Percentiles rank a stretch among this genome's conserved stretches.
Conservation (phyloP, 192 early-diverging fungal species). For the Entomortierella beljakovae region DNA sequence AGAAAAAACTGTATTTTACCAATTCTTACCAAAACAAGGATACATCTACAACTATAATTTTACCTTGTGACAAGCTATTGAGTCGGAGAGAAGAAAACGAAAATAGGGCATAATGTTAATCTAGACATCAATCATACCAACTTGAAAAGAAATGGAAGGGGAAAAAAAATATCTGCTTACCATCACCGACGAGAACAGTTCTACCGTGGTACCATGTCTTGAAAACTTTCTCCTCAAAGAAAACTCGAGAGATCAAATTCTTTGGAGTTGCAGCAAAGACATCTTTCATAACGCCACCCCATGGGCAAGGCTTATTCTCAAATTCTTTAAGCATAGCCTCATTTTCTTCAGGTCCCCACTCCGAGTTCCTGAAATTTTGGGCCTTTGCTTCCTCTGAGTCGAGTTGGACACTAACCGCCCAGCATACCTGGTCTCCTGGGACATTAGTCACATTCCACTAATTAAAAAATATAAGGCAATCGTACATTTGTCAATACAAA, state of each 20-base stretch:
- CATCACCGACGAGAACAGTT: neutral
- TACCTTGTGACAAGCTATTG: slow-evolving; percentile 10
- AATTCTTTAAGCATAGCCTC: neutral
- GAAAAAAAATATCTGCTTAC: neutral
- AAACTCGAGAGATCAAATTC: neutral
- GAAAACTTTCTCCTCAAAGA: slow-evolving; percentile 2
- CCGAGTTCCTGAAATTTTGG: neutral
- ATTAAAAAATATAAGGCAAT: no score
- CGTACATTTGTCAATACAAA: no score
- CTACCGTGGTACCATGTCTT: slow-evolving; percentile 3
- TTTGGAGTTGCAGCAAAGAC: neutral
- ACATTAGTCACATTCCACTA: no score
- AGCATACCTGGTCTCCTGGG: neutral
- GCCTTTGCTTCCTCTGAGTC: neutral
- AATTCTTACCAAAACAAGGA: neutral
- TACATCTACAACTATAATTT: neutral
- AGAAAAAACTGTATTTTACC: neutral
- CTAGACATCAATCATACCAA: no score
- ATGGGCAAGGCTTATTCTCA: neutral
- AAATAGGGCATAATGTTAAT: no score
- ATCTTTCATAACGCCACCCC: neutral
- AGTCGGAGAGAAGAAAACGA: no score
- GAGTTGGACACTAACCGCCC: neutral
- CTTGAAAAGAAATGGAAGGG: no score
- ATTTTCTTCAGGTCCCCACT: neutral